Conservation (phyloP, 2,329 filamentous ascomycete species). For the Esteya vermicola region DNA sequence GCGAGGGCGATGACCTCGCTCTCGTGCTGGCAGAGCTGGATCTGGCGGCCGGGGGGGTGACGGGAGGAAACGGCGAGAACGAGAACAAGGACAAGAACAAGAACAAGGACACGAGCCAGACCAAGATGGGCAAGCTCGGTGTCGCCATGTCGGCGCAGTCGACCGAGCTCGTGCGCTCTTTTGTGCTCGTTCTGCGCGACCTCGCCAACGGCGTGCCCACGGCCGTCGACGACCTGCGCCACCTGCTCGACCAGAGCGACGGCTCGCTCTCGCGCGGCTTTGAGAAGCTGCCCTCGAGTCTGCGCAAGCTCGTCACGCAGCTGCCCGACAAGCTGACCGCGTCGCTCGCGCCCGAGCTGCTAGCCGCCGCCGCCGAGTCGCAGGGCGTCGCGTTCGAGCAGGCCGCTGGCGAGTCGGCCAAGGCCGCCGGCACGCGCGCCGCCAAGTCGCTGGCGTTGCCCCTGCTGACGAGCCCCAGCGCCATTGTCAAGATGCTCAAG, state of each 20-base stretch:
- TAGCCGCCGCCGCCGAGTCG: conserved; percentile 66
- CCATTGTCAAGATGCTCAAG: conserved; percentile 68
- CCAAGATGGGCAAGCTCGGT: conserved; percentile 24
- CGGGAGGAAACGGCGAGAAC: conserved; percentile 58
- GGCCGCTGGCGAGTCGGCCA: conserved; percentile 23
- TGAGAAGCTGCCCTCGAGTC: conserved; percentile 57
- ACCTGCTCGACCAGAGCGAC: conserved; percentile 46
- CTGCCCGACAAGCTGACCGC: conserved; percentile 71
- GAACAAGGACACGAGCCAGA: neutral
- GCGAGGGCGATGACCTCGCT: conserved; percentile 57
- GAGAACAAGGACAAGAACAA: neutral
- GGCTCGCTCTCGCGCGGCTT: conserved; percentile 44
- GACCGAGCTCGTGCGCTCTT: conserved; percentile 64
- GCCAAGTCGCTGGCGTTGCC: conserved; percentile 56
- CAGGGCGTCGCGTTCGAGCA: conserved; percentile 43
- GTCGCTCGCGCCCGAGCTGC: conserved; percentile 63
- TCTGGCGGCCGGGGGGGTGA: conserved; percentile 40
- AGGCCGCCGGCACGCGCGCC: conserved; percentile 36
- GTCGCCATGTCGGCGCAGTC: conserved; percentile 77
- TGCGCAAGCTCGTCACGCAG: conserved; percentile 76
- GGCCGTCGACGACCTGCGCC: conserved; percentile 74
- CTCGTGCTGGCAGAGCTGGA: conserved; percentile 74
- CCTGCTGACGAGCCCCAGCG: conserved; percentile 73
- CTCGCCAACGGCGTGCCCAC: conserved; percentile 85
- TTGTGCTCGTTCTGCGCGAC: conserved; percentile 85